phyloP scores from a whole-genome alignment of 1,139 yeast species.

The Lodderomyces theae region DNA sequence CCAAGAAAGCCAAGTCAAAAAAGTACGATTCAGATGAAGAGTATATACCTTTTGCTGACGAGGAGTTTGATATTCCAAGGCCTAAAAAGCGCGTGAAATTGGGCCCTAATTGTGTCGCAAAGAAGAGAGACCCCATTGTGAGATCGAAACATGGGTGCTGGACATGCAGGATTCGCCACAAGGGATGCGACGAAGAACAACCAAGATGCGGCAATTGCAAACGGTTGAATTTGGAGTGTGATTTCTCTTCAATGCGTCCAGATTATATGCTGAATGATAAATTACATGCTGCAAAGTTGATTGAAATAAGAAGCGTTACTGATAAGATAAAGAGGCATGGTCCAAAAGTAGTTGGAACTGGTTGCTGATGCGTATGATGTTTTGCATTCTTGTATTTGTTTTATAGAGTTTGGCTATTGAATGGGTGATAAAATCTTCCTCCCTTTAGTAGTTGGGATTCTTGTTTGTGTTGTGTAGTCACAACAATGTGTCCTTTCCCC shows the following conservation, averaged over 20 bases:
- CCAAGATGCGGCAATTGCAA: conserved; percentile 56
- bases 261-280: conserved; percentile 47
- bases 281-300: conserved; percentile 42
- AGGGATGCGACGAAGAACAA: conserved; percentile 61
- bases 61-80: conserved; percentile 3
- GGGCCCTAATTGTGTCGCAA: not conserved
- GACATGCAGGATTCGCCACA: conserved; percentile 66
- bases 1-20: not conserved
- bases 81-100: not conserved
- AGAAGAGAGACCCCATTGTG: not conserved
- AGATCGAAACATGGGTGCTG: conserved; percentile 60
- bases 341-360: not conserved
- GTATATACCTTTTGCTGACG: conserved; percentile 23
- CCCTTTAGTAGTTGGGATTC: too few species aligned
- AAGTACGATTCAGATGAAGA: conserved; percentile 21
- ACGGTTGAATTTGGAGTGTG: conserved; percentile 51
- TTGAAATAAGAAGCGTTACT: conserved; percentile 39
- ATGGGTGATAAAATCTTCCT: too few species aligned
- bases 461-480: too few species aligned
- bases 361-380: not conserved
- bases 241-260: conserved; percentile 53
- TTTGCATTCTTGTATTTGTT: not conserved
- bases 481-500: too few species aligned
- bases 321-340: not conserved
- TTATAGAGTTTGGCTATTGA: not conserved